These are phyloP conservation scores for Exserohilum rostratum DNA, from an alignment of 2,329 filamentous ascomycete species.

Conservation along the genomic window DNA sequence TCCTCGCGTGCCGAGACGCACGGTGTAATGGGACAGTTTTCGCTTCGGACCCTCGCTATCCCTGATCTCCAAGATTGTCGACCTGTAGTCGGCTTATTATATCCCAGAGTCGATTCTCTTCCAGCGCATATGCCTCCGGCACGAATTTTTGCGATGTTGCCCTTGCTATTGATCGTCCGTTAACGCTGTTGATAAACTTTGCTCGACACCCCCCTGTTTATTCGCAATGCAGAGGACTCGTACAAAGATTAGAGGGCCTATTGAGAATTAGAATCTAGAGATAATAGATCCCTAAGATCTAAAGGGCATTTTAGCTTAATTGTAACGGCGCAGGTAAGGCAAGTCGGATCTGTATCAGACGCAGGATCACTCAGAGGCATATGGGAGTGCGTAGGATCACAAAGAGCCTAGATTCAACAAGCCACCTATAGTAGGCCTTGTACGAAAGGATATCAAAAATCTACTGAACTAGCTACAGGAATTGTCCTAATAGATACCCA, in stretches of 20 bases:
- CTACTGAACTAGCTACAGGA: background rate
- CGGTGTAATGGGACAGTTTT: slow-evolving; percentile 1
- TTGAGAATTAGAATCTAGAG: background rate
- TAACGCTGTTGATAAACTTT: background rate
- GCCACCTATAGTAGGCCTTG: background rate
- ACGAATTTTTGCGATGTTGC: slow-evolving; percentile 1
- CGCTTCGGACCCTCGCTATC: slow-evolving; percentile 1
- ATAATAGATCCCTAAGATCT: background rate
- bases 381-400: too few relatives aligned
- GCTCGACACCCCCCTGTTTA: background rate
- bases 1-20: background rate
- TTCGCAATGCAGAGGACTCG: background rate
- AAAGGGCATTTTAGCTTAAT: background rate
- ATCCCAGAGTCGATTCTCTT: background rate
- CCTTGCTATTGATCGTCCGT: slow-evolving; percentile 1
- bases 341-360: too few relatives aligned
- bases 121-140: background rate
- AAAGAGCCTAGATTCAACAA: too few relatives aligned
- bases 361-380: too few relatives aligned
- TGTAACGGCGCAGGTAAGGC: too few relatives aligned
- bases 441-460: background rate
- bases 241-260: background rate
- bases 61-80: background rate
- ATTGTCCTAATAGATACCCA: background rate
- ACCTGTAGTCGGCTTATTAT: background rate